Evolutionary conservation across 2,329 filamentous ascomycete species (phyloP), one percentile per base, ranked within the genome.

Genomic region (Podosphaera fusca): DNA sequence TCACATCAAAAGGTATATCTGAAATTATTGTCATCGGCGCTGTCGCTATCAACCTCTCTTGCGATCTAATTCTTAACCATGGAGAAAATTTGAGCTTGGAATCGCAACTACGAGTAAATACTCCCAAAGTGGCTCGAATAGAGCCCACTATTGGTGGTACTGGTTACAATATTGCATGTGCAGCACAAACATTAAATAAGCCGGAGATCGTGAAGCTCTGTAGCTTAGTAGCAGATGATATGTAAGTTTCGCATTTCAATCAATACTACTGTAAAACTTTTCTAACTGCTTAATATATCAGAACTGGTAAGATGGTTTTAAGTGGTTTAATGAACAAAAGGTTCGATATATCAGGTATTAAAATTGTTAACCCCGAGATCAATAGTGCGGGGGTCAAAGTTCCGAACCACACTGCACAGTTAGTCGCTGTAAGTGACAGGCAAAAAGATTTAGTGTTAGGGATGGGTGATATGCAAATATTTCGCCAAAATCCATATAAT

Each of bases 1-100:
- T 38, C 10, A 6, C 35, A 38, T 10, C 35, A 6, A 38, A 10
- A 38, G 6, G 35, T 10, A 5, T 10, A 38, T 72, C 75, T 55
- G 81, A 89, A 61, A 76, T 95, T n/a, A 71, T 95, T 34, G 87
- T 95, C 49, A 86, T 88, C 55, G 90, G 89, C n/a, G 87, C 87
- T 10, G 78, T 96, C 35, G 90, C 90, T 14, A 75, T 95, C 60
- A 90, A 96, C 68, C 74, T 92, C 40, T 84, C 82, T 61, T 95
- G 90, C 72, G 85, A 95, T 67, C 92, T 83, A 61, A 38, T 59
- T n/a, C 62, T 58, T 60, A 67, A 47, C 61, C 64, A 34, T 76
- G 81, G 4, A 71, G 75, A 55, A 72, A 40, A 46, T n/a, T 36
- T 36, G 4, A 31, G 8, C 40, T 38, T 3, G 46, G 36, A 12